These are phyloP conservation scores for Croton setiger DNA, from an alignment of 441 rosid species.

Conservation along the genomic window DNA sequence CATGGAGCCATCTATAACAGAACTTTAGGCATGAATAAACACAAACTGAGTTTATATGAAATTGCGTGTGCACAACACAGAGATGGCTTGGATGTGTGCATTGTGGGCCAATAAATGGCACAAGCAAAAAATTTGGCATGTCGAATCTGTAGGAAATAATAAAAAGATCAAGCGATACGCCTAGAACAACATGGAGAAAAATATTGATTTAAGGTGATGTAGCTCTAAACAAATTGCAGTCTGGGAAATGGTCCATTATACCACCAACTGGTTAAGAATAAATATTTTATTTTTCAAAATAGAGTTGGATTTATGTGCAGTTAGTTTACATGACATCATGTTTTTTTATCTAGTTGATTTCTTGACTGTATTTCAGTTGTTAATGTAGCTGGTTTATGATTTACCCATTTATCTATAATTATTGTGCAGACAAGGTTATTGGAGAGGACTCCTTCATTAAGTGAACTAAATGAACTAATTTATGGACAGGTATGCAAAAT, in stretches of 20 bases:
- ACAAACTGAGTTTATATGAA: too few relatives aligned
- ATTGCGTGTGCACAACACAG: too few relatives aligned
- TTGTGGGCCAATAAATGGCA: background rate
- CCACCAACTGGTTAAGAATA: too few relatives aligned
- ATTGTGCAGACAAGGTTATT: slow-evolving; percentile 61
- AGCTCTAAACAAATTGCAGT: background rate
- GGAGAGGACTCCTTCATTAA: slow-evolving; percentile 92
- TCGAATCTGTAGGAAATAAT: background rate
- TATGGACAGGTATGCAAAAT: slow-evolving; percentile 79
- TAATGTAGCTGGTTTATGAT: background rate
- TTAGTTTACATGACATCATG: background rate
- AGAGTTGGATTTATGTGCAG: background rate
- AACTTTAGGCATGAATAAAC: too few relatives aligned
- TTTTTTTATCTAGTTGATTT: slow-evolving; percentile 1
- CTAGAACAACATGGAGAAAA: too few relatives aligned
- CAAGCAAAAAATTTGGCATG: background rate
- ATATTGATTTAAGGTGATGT: too few relatives aligned
- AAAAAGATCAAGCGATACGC: background rate
- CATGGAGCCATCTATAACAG: too few relatives aligned
- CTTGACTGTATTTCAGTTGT: background rate
- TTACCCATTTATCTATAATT: slow-evolving; percentile 10
- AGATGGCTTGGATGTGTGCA: background rate
- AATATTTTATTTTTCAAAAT: background rate
- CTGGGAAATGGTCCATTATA: background rate
- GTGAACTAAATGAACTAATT: slow-evolving; percentile 91